Evolutionary conservation across 202 grass and related monocot species (phyloP).

Genomic region (Zizania palustris): DNA sequence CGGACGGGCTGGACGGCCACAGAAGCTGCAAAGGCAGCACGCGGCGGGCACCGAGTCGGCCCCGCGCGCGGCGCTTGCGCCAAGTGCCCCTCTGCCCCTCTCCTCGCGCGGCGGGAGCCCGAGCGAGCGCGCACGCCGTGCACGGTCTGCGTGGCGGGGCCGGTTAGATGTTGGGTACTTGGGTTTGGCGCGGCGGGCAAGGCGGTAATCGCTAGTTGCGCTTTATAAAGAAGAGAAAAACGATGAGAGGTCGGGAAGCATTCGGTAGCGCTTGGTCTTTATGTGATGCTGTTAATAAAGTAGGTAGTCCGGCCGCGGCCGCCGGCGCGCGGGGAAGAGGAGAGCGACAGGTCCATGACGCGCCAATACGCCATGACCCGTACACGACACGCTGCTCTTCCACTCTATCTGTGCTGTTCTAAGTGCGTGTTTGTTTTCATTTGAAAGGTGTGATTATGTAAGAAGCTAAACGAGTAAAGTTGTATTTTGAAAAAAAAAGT

Average conservation of each 20-base stretch:
- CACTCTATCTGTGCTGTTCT: too few relatives aligned
- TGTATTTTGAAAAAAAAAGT: too few relatives aligned
- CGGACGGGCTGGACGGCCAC: not conserved
- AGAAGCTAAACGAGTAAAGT: too few relatives aligned
- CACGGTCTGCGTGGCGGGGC: not conserved
- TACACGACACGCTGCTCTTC: too few relatives aligned
- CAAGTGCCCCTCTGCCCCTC: too few relatives aligned
- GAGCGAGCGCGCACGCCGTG: not conserved
- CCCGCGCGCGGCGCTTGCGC: not conserved
- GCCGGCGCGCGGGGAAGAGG: too few relatives aligned
- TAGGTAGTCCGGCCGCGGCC: not conserved
- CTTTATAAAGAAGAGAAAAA: not conserved
- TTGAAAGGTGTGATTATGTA: too few relatives aligned
- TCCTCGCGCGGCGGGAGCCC: not conserved
- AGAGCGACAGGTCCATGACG: too few relatives aligned
- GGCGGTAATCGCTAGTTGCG: too few relatives aligned
- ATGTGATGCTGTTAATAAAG: constrained; percentile 43
- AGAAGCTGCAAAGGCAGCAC: not conserved
- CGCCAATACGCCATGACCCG: too few relatives aligned
- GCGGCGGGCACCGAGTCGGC: not conserved
- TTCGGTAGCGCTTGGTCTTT: constrained; percentile 48
- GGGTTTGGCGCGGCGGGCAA: not conserved
- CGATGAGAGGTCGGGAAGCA: constrained; percentile 10
- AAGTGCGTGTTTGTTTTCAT: too few relatives aligned
- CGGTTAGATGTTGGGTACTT: not conserved